Conservation (phyloP, 768 basidiomycete genomes). For the Leucocoprinus leucothites region DNA sequence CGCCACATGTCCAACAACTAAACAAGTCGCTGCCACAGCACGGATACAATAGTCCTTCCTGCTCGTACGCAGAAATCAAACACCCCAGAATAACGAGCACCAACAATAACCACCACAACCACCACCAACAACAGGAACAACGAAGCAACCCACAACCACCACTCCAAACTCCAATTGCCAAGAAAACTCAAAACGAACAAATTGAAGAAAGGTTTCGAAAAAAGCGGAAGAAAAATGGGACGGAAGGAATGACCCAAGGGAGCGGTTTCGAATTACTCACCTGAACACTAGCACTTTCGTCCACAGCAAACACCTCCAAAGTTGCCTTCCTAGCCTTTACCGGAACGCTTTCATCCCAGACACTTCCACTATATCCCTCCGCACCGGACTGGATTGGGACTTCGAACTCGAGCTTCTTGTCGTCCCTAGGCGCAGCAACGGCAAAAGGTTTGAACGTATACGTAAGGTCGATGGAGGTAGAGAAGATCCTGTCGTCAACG, state of each 20-base stretch:
- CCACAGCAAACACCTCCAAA: slow-evolving; percentile 77
- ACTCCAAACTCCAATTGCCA: background rate
- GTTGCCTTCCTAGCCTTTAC: slow-evolving; percentile 59
- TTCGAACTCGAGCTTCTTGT: slow-evolving; percentile 48
- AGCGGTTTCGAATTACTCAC: slow-evolving; percentile 37
- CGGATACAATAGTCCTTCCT: too few relatives aligned
- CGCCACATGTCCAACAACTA: too few relatives aligned
- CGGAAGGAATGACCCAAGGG: background rate
- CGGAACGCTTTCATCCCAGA: slow-evolving; percentile 58
- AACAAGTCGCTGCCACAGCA: background rate
- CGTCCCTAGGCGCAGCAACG: slow-evolving; percentile 48
- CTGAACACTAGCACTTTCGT: slow-evolving; percentile 92
- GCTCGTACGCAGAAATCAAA: background rate
- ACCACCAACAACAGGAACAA: background rate
- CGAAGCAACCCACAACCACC: background rate
- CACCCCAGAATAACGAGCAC: background rate
- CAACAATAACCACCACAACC: background rate
- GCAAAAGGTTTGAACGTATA: slow-evolving; percentile 59
- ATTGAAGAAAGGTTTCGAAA: too few relatives aligned
- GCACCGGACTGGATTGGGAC: slow-evolving; percentile 32
- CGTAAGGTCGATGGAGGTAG: slow-evolving; percentile 76
- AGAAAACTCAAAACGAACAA: too few relatives aligned
- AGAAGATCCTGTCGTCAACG: slow-evolving; percentile 88
- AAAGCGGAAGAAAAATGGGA: too few relatives aligned
- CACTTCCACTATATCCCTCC: slow-evolving; percentile 37